Evolutionary conservation across 352 stramenopile species (phyloP), one percentile per base, ranked within the genome.

Genomic region (Globisporangium megalacanthum): DNA sequence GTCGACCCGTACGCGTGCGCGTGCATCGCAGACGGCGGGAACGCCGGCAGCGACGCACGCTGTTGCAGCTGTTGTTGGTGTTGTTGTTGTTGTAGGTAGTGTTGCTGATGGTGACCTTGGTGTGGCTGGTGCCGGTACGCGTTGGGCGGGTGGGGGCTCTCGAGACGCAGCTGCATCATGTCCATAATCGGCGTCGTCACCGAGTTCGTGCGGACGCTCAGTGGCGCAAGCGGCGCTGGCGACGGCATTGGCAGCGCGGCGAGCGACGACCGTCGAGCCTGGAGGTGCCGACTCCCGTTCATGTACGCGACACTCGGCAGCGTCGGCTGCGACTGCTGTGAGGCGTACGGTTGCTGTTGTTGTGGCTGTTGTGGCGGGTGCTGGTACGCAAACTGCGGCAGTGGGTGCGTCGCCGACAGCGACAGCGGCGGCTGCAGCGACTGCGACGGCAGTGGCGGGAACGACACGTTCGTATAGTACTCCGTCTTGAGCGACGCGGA

Each of bases 401-500:
- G 58, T 9, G 58, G 58, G n/a, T 64, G 58, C 11, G 58, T 64
- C 20, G 58, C 52, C n/a, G 58, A 58, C 6, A 64, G 10, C 36
- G 45, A 49, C n/a, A 54, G 33, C 8, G 35, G 31, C 52, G 31
- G 22, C 2, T 22, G 29, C 3, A 11, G 46, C 20, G 39, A 14
- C 4, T 52, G 47, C 31, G 71, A 64, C 47, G 75, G 61, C 17
- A 73, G 35, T 5, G 60, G 57, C 6, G 66, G 66, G 22, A 78
- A 80, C 53, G 76, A 67, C 11, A 73, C 65, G 5, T 69, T 79
- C 22, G 79, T 79, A 49, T 78, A 90, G 55, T 90, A 90, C 35
- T 90, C 79, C 50, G 72, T 79, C 60, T 90, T 86, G 37, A 88
- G 66, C n/a, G 79, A 90, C 14, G 77, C 73, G 31, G 79, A 90